Evolutionary conservation across 306 rosid species (phyloP), one percentile per base, ranked within the genome.

Genomic region (Cicer pinnatifidum): DNA sequence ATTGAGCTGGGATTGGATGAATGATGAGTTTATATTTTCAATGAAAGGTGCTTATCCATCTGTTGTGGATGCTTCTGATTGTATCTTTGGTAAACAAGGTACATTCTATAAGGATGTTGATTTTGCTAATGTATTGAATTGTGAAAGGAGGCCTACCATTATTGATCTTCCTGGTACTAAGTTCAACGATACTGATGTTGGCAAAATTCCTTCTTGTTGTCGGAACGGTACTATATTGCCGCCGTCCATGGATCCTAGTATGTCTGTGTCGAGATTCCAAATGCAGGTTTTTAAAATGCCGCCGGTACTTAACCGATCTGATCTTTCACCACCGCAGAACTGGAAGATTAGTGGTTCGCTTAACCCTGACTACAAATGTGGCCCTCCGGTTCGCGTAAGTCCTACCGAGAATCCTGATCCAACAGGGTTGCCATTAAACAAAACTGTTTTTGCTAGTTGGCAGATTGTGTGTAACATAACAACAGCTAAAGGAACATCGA

Each of bases 381-480:
- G 97, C 37, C 88, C 92, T 69, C 99, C 97, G 0, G 77, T 84
- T 16, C 82, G 84, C 19, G 99, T 95, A 45, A 88, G 96, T 79
- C 93, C 99, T 16, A 90, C 82, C 0, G 82, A 84, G 43, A 85
- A 73, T 82, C 93, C 97, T 0, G 92, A 90, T 71, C 61, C 87
- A 1, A 69, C 86, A 0, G 97, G 99, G 46, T 69, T 95, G 47
- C 96, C 90, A 0, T 58, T 72, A 2, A 90, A 88, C 71, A 79
- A 86, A 43, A 76, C 96, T 67, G 97, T 89, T 9, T 82, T 95
- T 11, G 97, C 97, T 6, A 95, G 97, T 76, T 95, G 99, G 99
- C 99, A 95, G 85, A 88, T 95, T 68, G 97, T 95, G 74, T 95
- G 99, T 85, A 95, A 95, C 66, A 87, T 95, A 44, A 90, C 99